Evolutionary conservation across 1,139 yeast genomes (phyloP).

Genomic region (Lodderomyces orthopsilosis): DNA sequence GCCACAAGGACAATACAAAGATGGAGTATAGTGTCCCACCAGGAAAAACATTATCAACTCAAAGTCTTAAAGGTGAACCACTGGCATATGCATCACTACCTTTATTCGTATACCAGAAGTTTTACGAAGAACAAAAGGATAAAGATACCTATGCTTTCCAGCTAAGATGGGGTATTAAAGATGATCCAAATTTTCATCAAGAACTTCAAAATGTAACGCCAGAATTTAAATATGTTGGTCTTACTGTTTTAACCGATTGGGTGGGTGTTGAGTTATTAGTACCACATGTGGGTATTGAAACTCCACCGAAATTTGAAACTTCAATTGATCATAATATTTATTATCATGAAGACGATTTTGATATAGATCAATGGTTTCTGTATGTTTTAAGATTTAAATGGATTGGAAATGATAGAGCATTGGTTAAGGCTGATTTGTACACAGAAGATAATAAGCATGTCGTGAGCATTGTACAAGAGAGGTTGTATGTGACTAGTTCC

Average conservation of each 20-base stretch:
- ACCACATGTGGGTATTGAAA: slow-evolving; percentile 19
- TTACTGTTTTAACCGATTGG: slow-evolving; percentile 63
- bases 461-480: slow-evolving; percentile 69
- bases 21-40: slow-evolving; percentile 2
- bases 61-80: background rate
- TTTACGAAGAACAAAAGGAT: slow-evolving; percentile 7
- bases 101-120: slow-evolving; percentile 4
- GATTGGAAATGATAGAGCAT: slow-evolving; percentile 51
- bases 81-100: background rate
- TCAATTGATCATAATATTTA: slow-evolving; percentile 68
- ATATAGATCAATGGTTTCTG: slow-evolving; percentile 51
- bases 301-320: slow-evolving; percentile 37
- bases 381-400: slow-evolving; percentile 49
- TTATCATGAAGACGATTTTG: slow-evolving; percentile 57
- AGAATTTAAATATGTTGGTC: slow-evolving; percentile 52
- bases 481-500: slow-evolving; percentile 18
- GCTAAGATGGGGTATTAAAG: slow-evolving; percentile 37
- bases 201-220: slow-evolving; percentile 10
- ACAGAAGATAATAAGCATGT: slow-evolving; percentile 49
- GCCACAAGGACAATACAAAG: background rate
- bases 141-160: slow-evolving; percentile 28
- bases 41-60: background rate
- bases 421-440: slow-evolving; percentile 59
- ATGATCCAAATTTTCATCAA: slow-evolving; percentile 15
- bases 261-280: slow-evolving; percentile 33